A percentile compares a stretch with the other conserved stretches of the same genome.
Conservation (phyloP, 495 filamentous ascomycete genomes). For the Aspergillus kassunensis region DNA sequence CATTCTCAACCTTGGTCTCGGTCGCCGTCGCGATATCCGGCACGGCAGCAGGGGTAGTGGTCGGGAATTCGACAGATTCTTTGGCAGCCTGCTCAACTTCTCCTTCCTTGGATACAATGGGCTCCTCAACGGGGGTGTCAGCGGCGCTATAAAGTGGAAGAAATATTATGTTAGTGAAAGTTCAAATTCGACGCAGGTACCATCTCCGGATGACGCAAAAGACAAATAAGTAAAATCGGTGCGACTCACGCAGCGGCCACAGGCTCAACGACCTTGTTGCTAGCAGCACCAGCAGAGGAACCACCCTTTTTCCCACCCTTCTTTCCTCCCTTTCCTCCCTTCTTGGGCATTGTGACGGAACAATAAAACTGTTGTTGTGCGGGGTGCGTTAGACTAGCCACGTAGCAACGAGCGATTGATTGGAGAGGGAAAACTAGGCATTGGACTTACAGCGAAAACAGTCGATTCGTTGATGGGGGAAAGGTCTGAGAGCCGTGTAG, state of each 20-base stretch:
- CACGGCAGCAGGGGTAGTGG: slow-evolving; percentile 21
- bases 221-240: not conserved
- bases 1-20: too few species aligned
- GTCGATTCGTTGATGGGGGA: not conserved
- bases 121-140: slow-evolving; percentile 39
- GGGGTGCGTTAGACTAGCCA: slow-evolving; percentile 12
- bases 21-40: slow-evolving; percentile 19
- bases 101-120: slow-evolving; percentile 30
- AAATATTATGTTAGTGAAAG: not conserved
- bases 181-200: not conserved
- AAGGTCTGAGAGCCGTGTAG: not conserved
- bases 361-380: not conserved
- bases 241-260: slow-evolving; percentile 43
- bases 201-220: slow-evolving; percentile 8
- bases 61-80: slow-evolving; percentile 22
- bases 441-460: slow-evolving; percentile 13
- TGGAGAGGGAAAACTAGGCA: not conserved
- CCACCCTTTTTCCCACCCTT: slow-evolving; percentile 36
- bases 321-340: slow-evolving; percentile 42
- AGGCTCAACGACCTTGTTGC: slow-evolving; percentile 30
- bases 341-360: slow-evolving; percentile 38
- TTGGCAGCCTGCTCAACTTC: slow-evolving; percentile 24
- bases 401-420: slow-evolving; percentile 7
- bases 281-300: slow-evolving; percentile 25
- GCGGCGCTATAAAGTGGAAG: slow-evolving; percentile 23